Evolutionary conservation across 192 early-diverging fungal species (phyloP).

Genomic region (Lobosporangium transversale): DNA sequence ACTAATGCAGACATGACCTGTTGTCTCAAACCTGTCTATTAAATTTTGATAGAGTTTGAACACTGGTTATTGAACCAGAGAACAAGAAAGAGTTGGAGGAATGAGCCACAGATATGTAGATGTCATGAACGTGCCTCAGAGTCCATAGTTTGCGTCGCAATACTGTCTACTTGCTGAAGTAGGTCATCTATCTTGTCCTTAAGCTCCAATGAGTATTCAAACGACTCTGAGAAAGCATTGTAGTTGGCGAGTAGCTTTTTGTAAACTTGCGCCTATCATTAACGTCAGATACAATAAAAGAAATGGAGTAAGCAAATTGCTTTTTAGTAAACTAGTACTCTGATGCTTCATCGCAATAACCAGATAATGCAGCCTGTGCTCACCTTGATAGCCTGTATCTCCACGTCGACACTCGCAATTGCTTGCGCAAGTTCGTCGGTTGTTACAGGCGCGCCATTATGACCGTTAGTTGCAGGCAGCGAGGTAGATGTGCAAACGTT

Average conservation of each 20-base stretch:
- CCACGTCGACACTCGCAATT: slow-evolving; percentile 13
- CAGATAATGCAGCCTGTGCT: not conserved
- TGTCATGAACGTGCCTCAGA: slow-evolving; percentile 35
- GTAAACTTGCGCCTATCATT: slow-evolving; percentile 39
- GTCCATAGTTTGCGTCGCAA: slow-evolving; percentile 15
- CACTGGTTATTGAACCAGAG: no score
- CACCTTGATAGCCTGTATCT: slow-evolving; percentile 39
- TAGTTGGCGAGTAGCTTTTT: slow-evolving; percentile 51
- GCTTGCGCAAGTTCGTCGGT: slow-evolving; percentile 19
- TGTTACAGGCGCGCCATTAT: slow-evolving; percentile 3
- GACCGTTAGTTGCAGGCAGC: not conserved
- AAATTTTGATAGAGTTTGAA: no score
- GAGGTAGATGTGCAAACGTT: not conserved
- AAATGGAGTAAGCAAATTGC: no score
- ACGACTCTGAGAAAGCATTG: slow-evolving; percentile 35
- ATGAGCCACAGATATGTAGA: no score
- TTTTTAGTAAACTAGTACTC: no score
- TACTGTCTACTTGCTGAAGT: slow-evolving; percentile 15
- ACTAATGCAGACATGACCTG: slow-evolving; percentile 38
- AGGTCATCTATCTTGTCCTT: slow-evolving; percentile 41
- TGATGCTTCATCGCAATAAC: not conserved
- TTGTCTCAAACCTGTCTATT: slow-evolving; percentile 35
- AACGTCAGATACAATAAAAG: not conserved
- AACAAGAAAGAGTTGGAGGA: no score
- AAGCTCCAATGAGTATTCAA: slow-evolving; percentile 38